Evolutionary conservation across 2,329 filamentous ascomycete species (phyloP).

Genomic region (Aspergillus ruber): DNA sequence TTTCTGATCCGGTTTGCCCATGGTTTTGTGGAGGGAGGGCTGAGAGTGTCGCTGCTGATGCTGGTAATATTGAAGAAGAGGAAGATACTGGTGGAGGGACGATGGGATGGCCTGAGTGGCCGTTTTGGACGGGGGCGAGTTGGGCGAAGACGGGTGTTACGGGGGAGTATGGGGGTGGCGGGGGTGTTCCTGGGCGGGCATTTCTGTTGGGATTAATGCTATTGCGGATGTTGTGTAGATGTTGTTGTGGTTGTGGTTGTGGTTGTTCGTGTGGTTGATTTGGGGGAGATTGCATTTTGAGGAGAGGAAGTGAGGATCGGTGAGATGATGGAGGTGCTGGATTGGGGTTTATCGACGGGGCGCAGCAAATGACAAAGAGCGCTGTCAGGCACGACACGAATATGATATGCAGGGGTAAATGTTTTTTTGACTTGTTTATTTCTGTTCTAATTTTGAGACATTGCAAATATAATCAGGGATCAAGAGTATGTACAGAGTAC

Average conservation of each 20-base stretch:
- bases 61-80: constrained; percentile 13
- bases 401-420: too few relatives aligned
- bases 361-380: too few relatives aligned
- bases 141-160: constrained; percentile 40
- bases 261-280: background rate
- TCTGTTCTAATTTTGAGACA: too few relatives aligned
- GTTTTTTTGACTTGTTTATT: too few relatives aligned
- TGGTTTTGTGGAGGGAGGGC: background rate
- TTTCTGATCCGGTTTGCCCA: background rate
- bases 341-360: too few relatives aligned
- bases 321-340: too few relatives aligned
- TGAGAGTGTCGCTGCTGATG: background rate
- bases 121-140: constrained; percentile 20
- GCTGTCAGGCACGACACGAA: too few relatives aligned
- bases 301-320: background rate
- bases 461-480: too few relatives aligned
- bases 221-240: background rate
- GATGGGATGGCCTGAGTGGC: constrained; percentile 14
- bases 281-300: background rate
- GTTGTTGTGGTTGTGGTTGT: background rate
- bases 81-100: constrained; percentile 28
- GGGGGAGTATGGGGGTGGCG: constrained; percentile 42
- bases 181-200: constrained; percentile 30
- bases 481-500: too few relatives aligned
- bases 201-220: constrained; percentile 8